Evolutionary conservation across 2,329 filamentous ascomycete species (phyloP).

Genomic region (Aspergillus brunneoviolaceus): DNA sequence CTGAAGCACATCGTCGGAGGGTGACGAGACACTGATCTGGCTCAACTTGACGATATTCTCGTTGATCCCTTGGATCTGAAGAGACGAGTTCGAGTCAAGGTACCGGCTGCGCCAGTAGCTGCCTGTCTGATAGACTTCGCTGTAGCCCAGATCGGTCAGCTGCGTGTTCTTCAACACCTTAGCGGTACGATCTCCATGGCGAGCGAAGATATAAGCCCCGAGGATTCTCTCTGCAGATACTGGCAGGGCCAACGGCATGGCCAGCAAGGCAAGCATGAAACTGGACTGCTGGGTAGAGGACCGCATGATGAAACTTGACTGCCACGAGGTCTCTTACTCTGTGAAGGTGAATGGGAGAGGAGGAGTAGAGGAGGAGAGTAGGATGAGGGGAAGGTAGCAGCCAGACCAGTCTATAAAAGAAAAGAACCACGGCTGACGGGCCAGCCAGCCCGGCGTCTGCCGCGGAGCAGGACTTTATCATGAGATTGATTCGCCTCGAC

Average conservation of each 20-base stretch:
- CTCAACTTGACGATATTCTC: constrained; percentile 63
- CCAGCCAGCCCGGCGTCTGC: not conserved
- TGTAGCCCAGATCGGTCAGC: constrained; percentile 77
- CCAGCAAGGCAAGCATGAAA: constrained; percentile 28
- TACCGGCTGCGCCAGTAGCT: constrained; percentile 76
- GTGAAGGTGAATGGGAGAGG: not conserved
- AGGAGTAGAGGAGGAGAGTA: not conserved
- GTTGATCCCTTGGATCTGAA: constrained; percentile 66
- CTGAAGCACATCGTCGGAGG: constrained; percentile 74
- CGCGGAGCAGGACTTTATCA: constrained; percentile 13
- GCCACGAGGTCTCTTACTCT: not conserved
- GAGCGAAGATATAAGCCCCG: constrained; percentile 82
- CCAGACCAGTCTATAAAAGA: not conserved
- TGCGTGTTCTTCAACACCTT: constrained; percentile 70
- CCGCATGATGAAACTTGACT: constrained; percentile 24
- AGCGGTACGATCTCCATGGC: constrained; percentile 83
- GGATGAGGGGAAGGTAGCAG: not conserved
- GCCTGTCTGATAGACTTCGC: constrained; percentile 71
- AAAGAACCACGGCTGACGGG: not conserved
- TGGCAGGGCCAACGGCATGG: constrained; percentile 24
- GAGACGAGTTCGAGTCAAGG: constrained; percentile 59
- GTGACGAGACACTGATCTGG: constrained; percentile 71
- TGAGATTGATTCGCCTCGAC: not conserved
- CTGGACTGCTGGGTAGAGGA: constrained; percentile 23
- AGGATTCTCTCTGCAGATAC: constrained; percentile 65